Evolutionary conservation across 2,329 filamentous ascomycete genomes (phyloP), one percentile per base, ranked within the genome.

Genomic region (Alternaria alternata): DNA sequence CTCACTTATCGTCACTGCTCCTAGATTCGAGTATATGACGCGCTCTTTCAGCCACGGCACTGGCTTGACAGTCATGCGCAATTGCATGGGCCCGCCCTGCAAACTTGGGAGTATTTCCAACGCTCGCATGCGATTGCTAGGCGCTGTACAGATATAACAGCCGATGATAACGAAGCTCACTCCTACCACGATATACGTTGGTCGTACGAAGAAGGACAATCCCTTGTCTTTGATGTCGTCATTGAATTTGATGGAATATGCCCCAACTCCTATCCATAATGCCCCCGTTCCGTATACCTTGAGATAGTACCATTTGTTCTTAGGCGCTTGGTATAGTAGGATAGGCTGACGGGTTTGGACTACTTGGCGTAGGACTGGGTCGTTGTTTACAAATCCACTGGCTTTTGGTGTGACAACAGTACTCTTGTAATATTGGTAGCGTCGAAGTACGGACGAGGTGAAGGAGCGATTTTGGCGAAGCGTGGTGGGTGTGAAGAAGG

Each of bases 311-410:
- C 68, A 71, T 48, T 57, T 63, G 36, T 61, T 69, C 28, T 62
- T 61, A 1, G 74, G 74, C 18, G 71, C 74, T 49, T 72, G 62
- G 66, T 78, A 78, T n/a, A 78, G 59, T 1, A 76, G 61, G 14
- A 77, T 69, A 4, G 76, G 74, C 51, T 71, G 65, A n/a, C 68
- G 62, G 30, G 71, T 73, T 51, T 72, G 63, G 6, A 67, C 57
- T 7, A 78, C 72, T 43, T 70, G 67, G 30, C 75, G 75, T 20
- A 78, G 63, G n/a, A 77, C 72, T 3, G 75, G 74, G 54, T 78
- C 75, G 51, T 61, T 64, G 54, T 55, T 67, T n/a, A 69, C 46
- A 54, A 71, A 70, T 14, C 59, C 34, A 51, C 57, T 65, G 4
- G 60, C 59, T 32, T 54, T 66, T 2, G 39, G 44, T 2, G 48